Percentiles rank a stretch among this genome's conserved stretches.
phyloP scores from a whole-genome alignment of 2,329 filamentous ascomycete species.

The Penicillium sp. region DNA sequence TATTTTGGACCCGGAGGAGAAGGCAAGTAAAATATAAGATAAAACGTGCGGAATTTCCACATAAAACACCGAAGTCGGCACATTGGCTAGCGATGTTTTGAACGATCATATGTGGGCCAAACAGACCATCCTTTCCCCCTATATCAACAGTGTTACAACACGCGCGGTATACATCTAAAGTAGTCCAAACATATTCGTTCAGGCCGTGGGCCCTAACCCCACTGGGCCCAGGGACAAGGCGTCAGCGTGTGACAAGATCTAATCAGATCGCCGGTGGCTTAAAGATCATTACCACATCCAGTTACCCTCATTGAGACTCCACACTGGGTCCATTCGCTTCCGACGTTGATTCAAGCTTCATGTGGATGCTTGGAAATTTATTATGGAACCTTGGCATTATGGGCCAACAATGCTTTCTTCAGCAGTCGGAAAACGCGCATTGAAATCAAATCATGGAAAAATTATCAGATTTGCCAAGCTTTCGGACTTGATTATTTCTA shows the following conservation, averaged over 20 bases:
- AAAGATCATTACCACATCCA: background rate
- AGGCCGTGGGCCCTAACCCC: background rate
- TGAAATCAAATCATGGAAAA: background rate
- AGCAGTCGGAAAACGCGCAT: background rate
- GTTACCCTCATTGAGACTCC: background rate
- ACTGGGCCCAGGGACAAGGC: background rate
- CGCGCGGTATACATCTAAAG: background rate
- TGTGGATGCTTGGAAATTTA: slow-evolving; percentile 2
- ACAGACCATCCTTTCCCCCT: slow-evolving; percentile 1
- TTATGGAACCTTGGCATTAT: slow-evolving; percentile 1
- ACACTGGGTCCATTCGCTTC: background rate
- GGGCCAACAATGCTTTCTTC: background rate
- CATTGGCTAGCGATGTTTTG: background rate
- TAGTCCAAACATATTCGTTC: slow-evolving; percentile 1
- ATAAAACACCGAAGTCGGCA: slow-evolving; percentile 1
- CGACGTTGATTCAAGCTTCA: slow-evolving; percentile 2
- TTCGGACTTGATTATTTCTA: background rate
- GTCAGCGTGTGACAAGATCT: slow-evolving; percentile 2
- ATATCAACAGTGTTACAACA: background rate
- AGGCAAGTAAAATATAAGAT: background rate
- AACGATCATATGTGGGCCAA: background rate
- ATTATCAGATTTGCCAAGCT: slow-evolving; percentile 9
- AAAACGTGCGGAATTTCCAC: background rate
- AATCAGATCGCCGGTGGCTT: slow-evolving; percentile 6
- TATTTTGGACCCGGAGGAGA: background rate